Conservation (phyloP, 331 rosid genomes). For the Pyrus hybrid region DNA sequence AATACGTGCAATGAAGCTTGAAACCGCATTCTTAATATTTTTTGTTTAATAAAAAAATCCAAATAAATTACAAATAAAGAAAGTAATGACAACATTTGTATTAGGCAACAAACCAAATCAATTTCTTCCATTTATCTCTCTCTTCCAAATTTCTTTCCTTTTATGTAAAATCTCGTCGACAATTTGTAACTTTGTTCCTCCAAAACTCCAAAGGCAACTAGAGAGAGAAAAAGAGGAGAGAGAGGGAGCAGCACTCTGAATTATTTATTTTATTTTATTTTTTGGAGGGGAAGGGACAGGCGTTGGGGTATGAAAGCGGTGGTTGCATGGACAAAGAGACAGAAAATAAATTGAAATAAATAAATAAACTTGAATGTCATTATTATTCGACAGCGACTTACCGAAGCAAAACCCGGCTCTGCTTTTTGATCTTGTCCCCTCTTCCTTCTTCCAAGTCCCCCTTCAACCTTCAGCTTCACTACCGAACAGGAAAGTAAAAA, state of each 20-base stretch:
- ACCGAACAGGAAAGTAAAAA: too few species aligned
- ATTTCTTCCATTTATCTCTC: too few species aligned
- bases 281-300: neutral
- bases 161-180: too few species aligned
- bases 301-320: slow-evolving; percentile 36
- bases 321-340: slow-evolving; percentile 21
- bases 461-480: neutral
- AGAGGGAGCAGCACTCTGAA: neutral
- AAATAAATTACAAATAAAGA: too few species aligned
- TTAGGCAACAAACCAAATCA: slow-evolving; percentile 13
- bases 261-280: neutral
- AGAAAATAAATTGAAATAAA: slow-evolving; percentile 18
- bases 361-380: slow-evolving; percentile 9
- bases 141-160: too few species aligned
- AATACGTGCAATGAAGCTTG: too few species aligned
- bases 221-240: neutral
- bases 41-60: too few species aligned
- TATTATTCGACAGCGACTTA: slow-evolving; percentile 56
- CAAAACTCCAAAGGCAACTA: slow-evolving; percentile 12
- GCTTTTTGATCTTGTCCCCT: slow-evolving; percentile 22
- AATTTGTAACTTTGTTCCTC: too few species aligned
- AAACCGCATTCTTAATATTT: too few species aligned
- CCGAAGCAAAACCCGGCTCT: slow-evolving; percentile 46
- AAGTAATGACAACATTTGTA: too few species aligned
- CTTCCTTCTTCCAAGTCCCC: neutral